These are phyloP conservation scores for Tinospora cordifolia DNA, from an alignment of 164 flowering plant species.

Conservation along the genomic window DNA sequence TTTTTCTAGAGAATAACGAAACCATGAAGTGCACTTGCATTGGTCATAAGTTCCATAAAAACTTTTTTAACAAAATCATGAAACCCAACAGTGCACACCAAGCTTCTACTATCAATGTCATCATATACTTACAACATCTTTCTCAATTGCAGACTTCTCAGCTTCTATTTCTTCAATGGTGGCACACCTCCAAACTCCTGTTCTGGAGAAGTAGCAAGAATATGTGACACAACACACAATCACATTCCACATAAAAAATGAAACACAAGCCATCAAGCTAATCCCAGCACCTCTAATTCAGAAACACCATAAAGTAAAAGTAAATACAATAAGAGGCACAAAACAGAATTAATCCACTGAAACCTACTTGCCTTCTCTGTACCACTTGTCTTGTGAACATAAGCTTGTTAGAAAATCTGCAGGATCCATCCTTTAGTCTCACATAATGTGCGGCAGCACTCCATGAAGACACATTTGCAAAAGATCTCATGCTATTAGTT, in stretches of 20 bases:
- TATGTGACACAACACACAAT: background rate
- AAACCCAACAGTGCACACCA: background rate
- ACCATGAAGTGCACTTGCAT: background rate
- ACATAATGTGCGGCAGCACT: constrained; percentile 45
- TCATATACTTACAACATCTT: constrained; percentile 64
- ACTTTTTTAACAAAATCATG: background rate
- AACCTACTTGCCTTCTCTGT: constrained; percentile 31
- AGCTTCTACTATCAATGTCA: background rate
- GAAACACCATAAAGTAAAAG: background rate
- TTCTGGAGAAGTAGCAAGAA: constrained; percentile 30
- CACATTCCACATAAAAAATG: background rate
- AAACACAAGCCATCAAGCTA: background rate
- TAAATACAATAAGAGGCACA: background rate
- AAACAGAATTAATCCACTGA: background rate
- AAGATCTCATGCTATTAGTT: constrained; percentile 12
- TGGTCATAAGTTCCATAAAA: background rate
- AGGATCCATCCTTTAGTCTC: constrained; percentile 21
- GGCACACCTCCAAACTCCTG: constrained; percentile 57
- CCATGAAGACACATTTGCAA: constrained; percentile 27
- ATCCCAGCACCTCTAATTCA: background rate
- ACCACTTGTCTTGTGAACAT: constrained; percentile 16
- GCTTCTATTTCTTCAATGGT: constrained; percentile 85
- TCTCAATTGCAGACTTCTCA: constrained; percentile 67
- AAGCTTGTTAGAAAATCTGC: constrained; percentile 24
- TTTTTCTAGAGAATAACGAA: constrained; percentile 40